Conservation (phyloP, 2,329 filamentous ascomycete genomes). For the Fusarium sp. region DNA sequence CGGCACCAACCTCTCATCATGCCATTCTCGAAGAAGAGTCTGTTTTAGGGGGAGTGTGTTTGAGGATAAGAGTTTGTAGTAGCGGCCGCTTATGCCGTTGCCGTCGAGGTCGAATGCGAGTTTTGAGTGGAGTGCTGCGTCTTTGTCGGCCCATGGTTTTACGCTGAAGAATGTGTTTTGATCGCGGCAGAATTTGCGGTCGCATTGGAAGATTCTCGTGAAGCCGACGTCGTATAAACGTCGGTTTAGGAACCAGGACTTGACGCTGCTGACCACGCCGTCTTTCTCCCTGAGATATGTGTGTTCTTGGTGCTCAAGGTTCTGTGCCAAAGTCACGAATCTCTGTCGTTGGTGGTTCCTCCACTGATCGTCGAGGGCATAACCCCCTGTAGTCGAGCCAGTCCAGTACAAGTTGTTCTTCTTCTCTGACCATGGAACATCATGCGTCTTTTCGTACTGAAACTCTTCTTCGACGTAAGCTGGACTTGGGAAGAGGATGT, state of each 20-base stretch:
- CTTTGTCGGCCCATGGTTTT: slow-evolving; percentile 46
- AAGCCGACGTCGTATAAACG: slow-evolving; percentile 56
- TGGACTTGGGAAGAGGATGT: slow-evolving; percentile 62
- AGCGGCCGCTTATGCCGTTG: slow-evolving; percentile 64
- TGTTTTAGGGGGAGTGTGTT: slow-evolving; percentile 60
- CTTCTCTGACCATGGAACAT: slow-evolving; percentile 61
- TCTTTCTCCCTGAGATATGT: slow-evolving; percentile 46
- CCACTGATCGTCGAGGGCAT: slow-evolving; percentile 50
- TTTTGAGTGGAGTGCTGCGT: slow-evolving; percentile 50
- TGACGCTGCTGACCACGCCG: slow-evolving; percentile 23
- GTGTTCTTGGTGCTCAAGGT: slow-evolving; percentile 39
- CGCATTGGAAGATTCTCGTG: slow-evolving; percentile 58
- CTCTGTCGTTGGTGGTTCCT: slow-evolving; percentile 58
- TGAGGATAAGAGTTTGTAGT: slow-evolving; percentile 60
- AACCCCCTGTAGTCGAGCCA: slow-evolving; percentile 63
- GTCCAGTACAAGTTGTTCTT: slow-evolving; percentile 64
- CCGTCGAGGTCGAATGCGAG: slow-evolving; percentile 65
- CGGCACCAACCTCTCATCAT: slow-evolving; percentile 63
- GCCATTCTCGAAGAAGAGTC: slow-evolving; percentile 65
- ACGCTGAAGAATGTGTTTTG: slow-evolving; percentile 46
- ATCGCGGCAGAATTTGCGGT: slow-evolving; percentile 47
- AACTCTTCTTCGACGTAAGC: slow-evolving; percentile 57
- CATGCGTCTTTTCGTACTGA: slow-evolving; percentile 51
- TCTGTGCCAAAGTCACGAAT: slow-evolving; percentile 51
- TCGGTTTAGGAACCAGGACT: slow-evolving; percentile 49